These are phyloP conservation scores for Candida khao-thaluensis DNA, from an alignment of 805 yeast genomes.

Conservation along the genomic window DNA sequence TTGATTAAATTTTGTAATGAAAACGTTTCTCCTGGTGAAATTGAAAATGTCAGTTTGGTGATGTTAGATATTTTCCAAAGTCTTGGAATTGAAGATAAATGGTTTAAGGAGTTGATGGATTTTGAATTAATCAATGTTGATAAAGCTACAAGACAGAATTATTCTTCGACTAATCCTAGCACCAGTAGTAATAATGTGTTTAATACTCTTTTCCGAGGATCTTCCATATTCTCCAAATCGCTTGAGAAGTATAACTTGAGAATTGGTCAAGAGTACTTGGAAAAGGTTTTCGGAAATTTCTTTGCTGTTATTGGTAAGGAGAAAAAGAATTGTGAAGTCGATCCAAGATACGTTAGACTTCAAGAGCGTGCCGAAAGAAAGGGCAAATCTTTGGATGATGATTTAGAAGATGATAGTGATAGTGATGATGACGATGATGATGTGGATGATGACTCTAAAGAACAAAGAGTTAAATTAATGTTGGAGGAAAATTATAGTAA, in stretches of 20 bases:
- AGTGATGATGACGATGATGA: conserved; percentile 26
- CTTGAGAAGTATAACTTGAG: conserved; percentile 74
- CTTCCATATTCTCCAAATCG: conserved; percentile 77
- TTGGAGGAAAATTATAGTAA: conserved; percentile 49
- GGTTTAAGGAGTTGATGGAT: conserved; percentile 71
- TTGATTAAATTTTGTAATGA: conserved; percentile 49
- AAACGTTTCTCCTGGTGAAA: conserved; percentile 37
- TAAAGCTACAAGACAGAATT: conserved; percentile 42
- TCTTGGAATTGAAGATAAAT: conserved; percentile 62
- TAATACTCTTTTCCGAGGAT: conserved; percentile 68
- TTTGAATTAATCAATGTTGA: conserved; percentile 58
- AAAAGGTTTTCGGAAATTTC: conserved; percentile 68
- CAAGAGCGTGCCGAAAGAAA: conserved; percentile 29
- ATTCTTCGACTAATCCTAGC: conserved; percentile 17
- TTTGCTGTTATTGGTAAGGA: conserved; percentile 53
- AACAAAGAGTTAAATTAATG: conserved; percentile 28
- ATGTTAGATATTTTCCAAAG: conserved; percentile 75
- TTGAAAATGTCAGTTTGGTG: conserved; percentile 57
- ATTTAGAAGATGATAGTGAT: conserved; percentile 14
- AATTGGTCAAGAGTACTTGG: conserved; percentile 77
- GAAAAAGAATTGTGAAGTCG: conserved; percentile 70
- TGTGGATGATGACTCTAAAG: conserved; percentile 34
- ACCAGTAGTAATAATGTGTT: conserved; percentile 30
- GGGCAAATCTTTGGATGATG: conserved; percentile 24
- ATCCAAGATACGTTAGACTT: conserved; percentile 58